phyloP scores from a whole-genome alignment of 176 grass and related monocot genomes.

The Carex parvula region DNA sequence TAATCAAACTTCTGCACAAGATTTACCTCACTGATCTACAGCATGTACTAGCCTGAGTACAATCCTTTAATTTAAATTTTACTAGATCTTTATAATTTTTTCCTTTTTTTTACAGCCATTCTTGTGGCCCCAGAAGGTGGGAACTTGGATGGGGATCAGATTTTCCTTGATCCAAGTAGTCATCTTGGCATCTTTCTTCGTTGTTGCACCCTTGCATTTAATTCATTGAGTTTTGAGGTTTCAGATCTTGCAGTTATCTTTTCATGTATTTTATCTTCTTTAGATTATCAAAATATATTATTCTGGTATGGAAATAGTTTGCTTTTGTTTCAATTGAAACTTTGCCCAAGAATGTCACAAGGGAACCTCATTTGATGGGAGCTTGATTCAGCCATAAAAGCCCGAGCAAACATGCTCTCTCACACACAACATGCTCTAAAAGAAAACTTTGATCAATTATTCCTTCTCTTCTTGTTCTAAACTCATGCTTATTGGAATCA shows the following conservation, averaged over 20 bases:
- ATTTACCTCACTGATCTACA: not conserved
- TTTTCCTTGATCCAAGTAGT: conserved; percentile 73
- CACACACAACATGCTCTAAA: not conserved
- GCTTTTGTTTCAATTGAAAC: not conserved
- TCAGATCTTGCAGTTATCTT: conserved; percentile 1
- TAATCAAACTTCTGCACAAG: not conserved
- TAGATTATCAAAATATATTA: not conserved
- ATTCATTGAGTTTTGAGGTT: conserved; percentile 85
- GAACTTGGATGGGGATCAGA: conserved; percentile 48
- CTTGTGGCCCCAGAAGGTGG: conserved; percentile 47
- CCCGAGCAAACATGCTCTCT: not conserved
- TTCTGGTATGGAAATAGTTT: not conserved
- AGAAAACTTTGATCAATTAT: not conserved
- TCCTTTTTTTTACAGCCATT: conserved; percentile 41
- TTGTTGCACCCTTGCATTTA: conserved; percentile 85
- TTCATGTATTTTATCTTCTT: conserved; percentile 12
- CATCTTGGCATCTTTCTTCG: conserved; percentile 85
- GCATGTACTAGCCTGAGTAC: not conserved
- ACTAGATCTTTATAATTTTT: not conserved
- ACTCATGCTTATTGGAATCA: not conserved
- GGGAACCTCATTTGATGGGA: not conserved
- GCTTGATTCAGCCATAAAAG: not conserved
- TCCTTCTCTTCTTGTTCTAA: not conserved
- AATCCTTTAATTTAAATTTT: not conserved
- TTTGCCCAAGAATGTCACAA: not conserved